Conservation (phyloP, 2,329 filamentous ascomycete genomes). For the Periconia digitata region DNA sequence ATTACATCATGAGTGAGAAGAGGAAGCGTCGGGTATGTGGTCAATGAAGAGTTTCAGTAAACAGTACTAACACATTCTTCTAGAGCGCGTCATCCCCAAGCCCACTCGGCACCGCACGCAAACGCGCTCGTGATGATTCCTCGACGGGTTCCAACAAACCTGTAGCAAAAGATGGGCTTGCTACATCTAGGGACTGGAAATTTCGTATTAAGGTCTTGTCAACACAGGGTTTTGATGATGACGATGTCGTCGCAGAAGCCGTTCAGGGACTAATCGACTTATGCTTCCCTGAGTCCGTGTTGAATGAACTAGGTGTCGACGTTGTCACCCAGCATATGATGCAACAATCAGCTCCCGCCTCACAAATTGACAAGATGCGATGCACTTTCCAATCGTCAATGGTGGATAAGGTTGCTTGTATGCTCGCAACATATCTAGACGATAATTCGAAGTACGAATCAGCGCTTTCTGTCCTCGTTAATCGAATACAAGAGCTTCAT, state of each 20-base stretch:
- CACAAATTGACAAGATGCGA: constrained; percentile 19
- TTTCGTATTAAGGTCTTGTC: constrained; percentile 28
- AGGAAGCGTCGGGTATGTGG: constrained; percentile 5
- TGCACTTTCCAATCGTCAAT: constrained; percentile 19
- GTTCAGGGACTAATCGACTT: constrained; percentile 27
- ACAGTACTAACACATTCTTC: background rate
- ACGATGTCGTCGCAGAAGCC: constrained; percentile 24
- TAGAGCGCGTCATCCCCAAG: background rate
- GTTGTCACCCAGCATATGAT: constrained; percentile 25
- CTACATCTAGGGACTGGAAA: constrained; percentile 20
- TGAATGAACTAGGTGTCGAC: constrained; percentile 24
- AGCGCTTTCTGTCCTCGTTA: constrained; percentile 11
- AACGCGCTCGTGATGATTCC: background rate
- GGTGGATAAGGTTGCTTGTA: constrained; percentile 18
- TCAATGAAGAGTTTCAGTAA: background rate
- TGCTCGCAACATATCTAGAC: constrained; percentile 24
- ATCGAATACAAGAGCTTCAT: constrained; percentile 13
- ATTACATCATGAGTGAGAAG: background rate
- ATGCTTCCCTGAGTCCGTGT: constrained; percentile 27
- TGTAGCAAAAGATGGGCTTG: background rate
- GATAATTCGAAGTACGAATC: constrained; percentile 13
- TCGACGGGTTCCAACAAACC: background rate
- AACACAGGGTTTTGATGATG: constrained; percentile 6
- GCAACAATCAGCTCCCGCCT: constrained; percentile 11
- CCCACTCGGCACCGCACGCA: background rate